Percentiles rank a stretch among this genome's conserved stretches.
Evolutionary conservation across 2,329 filamentous ascomycete species (phyloP).

Genomic region (Neurospora sp.): DNA sequence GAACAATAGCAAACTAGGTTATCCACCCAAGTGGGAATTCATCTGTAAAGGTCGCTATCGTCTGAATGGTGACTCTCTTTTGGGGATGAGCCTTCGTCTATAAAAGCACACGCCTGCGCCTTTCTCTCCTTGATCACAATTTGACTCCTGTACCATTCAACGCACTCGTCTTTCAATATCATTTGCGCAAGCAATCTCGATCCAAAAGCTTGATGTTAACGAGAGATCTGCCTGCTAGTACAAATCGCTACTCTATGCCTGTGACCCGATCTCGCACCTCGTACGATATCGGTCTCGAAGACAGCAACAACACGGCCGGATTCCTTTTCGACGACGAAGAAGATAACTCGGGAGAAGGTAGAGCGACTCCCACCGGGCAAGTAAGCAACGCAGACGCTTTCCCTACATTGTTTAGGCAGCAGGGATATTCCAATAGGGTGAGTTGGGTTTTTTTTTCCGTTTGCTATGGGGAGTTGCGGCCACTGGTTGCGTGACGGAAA

Average conservation of each 20-base stretch:
- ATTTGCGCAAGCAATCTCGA: neutral
- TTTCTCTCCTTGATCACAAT: neutral
- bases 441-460: slow-evolving; percentile 20
- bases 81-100: neutral
- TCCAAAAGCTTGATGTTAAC: slow-evolving; percentile 5
- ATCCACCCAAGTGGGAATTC: neutral
- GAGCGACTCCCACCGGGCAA: slow-evolving; percentile 58
- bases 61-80: neutral
- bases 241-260: slow-evolving; percentile 91
- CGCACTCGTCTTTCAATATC: neutral
- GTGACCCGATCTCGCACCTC: slow-evolving; percentile 62
- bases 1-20: neutral
- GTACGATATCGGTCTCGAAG: slow-evolving; percentile 63
- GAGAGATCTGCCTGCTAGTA: slow-evolving; percentile 35
- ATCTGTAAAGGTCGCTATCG: neutral
- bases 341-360: slow-evolving; percentile 48
- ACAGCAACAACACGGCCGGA: slow-evolving; percentile 77
- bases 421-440: slow-evolving; percentile 36
- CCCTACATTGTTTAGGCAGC: slow-evolving; percentile 67
- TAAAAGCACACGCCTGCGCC: neutral
- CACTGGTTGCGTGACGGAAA: neutral
- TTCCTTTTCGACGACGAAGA: slow-evolving; percentile 83
- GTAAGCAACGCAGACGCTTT: slow-evolving; percentile 65
- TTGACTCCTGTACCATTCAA: neutral
- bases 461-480: neutral